Evolutionary conservation across 1,284 basidiomycete genomes (phyloP).

Genomic region (Malassezia obtusa): DNA sequence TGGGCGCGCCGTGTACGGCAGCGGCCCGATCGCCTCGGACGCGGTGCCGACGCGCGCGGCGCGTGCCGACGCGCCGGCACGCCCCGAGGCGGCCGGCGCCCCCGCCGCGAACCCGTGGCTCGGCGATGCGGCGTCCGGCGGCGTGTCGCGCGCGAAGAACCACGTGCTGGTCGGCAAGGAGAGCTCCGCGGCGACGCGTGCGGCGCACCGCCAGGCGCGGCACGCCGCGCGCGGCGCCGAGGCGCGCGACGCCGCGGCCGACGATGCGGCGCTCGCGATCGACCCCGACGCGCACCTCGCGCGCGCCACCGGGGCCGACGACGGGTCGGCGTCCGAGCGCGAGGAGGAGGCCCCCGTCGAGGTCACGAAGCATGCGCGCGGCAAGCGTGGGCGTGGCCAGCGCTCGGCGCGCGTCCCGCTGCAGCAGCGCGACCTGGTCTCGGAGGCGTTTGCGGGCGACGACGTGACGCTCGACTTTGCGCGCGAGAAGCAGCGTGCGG

Average conservation of each 20-base stretch:
- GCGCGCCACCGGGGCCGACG: neutral
- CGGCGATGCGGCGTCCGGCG: neutral
- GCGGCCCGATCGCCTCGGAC: slow-evolving; percentile 1
- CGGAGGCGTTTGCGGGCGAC: slow-evolving; percentile 89
- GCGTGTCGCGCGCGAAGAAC: slow-evolving; percentile 15
- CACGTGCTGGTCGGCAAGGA: slow-evolving; percentile 16
- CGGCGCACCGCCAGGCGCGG: slow-evolving; percentile 20
- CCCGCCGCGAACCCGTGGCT: slow-evolving; percentile 16
- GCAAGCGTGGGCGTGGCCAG: slow-evolving; percentile 4
- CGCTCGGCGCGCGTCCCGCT: slow-evolving; percentile 6
- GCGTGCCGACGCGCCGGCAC: neutral
- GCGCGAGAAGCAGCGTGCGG: slow-evolving; percentile 66
- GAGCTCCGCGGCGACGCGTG: slow-evolving; percentile 17
- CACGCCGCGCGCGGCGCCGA: slow-evolving; percentile 16
- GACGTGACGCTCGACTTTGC: slow-evolving; percentile 84
- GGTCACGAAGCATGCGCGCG: neutral
- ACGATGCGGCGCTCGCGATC: slow-evolving; percentile 21
- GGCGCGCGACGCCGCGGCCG: slow-evolving; percentile 15
- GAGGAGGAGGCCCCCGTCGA: slow-evolving; percentile 11
- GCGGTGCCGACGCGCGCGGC: neutral
- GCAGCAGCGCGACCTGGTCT: slow-evolving; percentile 75
- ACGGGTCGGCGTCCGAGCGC: neutral
- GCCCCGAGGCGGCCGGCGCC: neutral
- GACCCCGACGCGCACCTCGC: slow-evolving; percentile 17
- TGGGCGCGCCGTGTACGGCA: slow-evolving; percentile 32